Evolutionary conservation across 495 filamentous ascomycete species (phyloP).

Genomic region (Aspergillus panamensis): DNA sequence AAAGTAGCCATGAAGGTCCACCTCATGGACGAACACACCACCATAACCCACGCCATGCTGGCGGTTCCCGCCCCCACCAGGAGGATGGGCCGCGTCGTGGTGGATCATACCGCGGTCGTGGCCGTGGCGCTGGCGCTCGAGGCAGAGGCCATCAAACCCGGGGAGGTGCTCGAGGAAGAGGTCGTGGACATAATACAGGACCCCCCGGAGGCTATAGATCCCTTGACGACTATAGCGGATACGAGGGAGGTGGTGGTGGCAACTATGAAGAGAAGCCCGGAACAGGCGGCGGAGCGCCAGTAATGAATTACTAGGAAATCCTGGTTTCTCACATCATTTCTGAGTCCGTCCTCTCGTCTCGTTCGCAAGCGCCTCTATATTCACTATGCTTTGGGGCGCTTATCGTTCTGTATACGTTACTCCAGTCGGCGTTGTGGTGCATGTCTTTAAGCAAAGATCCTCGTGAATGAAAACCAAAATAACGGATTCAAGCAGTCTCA

Average conservation of each 20-base stretch:
- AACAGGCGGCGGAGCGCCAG: constrained; percentile 22
- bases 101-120: constrained; percentile 45
- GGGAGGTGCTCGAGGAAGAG: constrained; percentile 39
- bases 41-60: constrained; percentile 22
- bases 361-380: background rate
- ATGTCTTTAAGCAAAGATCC: background rate
- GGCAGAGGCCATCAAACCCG: constrained; percentile 40
- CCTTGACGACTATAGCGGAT: constrained; percentile 34
- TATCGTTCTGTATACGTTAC: background rate
- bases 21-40: constrained; percentile 18
- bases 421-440: background rate
- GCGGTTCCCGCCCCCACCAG: constrained; percentile 29
- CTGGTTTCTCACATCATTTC: background rate
- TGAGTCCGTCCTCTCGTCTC: background rate
- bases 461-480: background rate
- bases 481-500: background rate
- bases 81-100: constrained; percentile 39
- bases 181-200: constrained; percentile 40
- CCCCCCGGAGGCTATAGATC: constrained; percentile 35
- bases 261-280: constrained; percentile 32
- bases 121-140: constrained; percentile 39
- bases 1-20: constrained; percentile 18
- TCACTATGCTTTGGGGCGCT: background rate
- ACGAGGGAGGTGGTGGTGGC: constrained; percentile 27
- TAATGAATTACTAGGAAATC: constrained; percentile 41